Evolutionary conservation across 1,284 basidiomycete genomes (phyloP).

Genomic region (Ceratobasidium sp.): DNA sequence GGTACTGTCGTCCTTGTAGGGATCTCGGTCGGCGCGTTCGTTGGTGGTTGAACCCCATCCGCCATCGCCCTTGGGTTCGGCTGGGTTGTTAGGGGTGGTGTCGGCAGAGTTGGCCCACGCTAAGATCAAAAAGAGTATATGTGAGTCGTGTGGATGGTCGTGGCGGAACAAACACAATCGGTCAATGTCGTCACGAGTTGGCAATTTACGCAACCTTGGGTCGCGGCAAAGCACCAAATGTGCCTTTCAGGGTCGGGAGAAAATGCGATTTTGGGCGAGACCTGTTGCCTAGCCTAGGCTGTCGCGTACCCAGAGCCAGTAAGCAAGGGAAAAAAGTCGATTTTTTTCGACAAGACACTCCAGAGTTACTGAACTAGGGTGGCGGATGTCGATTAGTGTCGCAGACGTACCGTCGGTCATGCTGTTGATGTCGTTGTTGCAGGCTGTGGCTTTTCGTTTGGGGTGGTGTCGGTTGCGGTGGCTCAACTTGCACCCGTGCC

Average conservation of each 20-base stretch:
- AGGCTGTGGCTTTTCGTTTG: background rate
- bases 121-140: slow-evolving; percentile 24
- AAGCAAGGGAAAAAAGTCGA: background rate
- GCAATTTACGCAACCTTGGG: slow-evolving; percentile 3
- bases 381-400: slow-evolving; percentile 17
- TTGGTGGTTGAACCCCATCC: slow-evolving; percentile 10
- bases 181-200: slow-evolving; percentile 8
- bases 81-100: slow-evolving; percentile 5
- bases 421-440: slow-evolving; percentile 16
- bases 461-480: slow-evolving; percentile 3
- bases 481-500: slow-evolving; percentile 9
- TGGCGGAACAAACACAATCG: slow-evolving; percentile 10
- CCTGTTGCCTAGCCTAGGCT: background rate
- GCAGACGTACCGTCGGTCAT: slow-evolving; percentile 33
- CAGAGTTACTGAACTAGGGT: background rate
- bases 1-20: slow-evolving; percentile 1
- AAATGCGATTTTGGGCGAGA: background rate
- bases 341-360: background rate
- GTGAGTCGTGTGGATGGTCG: slow-evolving; percentile 1
- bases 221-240: background rate
- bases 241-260: background rate
- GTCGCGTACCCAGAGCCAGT: background rate
- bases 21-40: slow-evolving; percentile 11
- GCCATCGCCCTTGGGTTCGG: background rate
- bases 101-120: slow-evolving; percentile 27